Conservation (phyloP, 331 rosid genomes). For the Pyrus hybrid region DNA sequence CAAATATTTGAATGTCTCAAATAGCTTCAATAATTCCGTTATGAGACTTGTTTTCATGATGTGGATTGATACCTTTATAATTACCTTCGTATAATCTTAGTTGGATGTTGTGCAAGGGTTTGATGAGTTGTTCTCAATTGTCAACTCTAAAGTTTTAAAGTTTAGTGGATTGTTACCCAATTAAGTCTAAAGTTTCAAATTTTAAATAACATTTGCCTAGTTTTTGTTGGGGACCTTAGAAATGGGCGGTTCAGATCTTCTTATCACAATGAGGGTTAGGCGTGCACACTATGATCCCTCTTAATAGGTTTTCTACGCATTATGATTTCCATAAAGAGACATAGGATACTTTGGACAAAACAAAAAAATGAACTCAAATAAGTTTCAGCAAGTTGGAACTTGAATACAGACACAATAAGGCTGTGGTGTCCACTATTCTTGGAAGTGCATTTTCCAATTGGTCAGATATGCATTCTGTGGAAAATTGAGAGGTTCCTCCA, state of each 20-base stretch:
- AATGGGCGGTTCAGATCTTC: too few relatives aligned
- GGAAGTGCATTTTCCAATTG: too few relatives aligned
- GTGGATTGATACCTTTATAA: not conserved
- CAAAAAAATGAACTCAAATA: not conserved
- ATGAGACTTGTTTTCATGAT: not conserved
- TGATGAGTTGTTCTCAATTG: not conserved
- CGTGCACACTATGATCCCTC: too few relatives aligned
- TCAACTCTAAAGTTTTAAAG: not conserved
- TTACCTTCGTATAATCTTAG: not conserved
- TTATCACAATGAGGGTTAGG: too few relatives aligned
- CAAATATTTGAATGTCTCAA: not conserved
- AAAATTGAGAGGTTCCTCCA: not conserved
- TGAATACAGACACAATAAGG: not conserved
- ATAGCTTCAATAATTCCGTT: not conserved
- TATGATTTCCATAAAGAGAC: not conserved
- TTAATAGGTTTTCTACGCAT: not conserved
- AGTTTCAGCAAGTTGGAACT: not conserved
- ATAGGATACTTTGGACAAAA: not conserved
- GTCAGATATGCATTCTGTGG: not conserved
- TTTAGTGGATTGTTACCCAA: too few relatives aligned
- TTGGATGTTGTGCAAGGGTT: not conserved
- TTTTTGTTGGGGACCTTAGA: too few relatives aligned
- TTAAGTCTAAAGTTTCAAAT: too few relatives aligned
- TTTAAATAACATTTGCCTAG: too few relatives aligned
- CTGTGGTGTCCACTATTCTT: too few relatives aligned